phyloP scores from a whole-genome alignment of 2,329 filamentous ascomycete genomes.

The Fusarium lateritium region DNA sequence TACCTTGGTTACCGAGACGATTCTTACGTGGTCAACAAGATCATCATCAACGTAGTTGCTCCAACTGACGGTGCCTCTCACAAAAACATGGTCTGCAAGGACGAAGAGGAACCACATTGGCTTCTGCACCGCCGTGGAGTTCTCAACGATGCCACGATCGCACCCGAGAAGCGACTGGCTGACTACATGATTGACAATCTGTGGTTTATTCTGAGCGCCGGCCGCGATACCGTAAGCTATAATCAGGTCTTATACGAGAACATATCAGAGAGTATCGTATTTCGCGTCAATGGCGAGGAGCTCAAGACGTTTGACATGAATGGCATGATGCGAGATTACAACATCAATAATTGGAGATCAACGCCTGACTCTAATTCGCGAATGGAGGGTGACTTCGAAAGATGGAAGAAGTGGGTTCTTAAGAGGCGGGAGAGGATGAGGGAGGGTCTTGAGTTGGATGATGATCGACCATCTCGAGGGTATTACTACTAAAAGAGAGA shows the following conservation, averaged over 20 bases:
- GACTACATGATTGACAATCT: conserved; percentile 2
- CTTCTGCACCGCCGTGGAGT: not conserved
- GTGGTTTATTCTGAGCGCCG: not conserved
- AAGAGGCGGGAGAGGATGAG: conserved; percentile 3
- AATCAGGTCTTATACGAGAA: conserved; percentile 2
- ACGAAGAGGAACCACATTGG: not conserved
- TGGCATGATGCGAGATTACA: not conserved
- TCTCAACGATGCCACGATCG: not conserved
- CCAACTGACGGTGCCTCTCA: conserved; percentile 15
- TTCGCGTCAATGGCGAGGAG: conserved; percentile 10
- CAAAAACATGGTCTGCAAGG: not conserved
- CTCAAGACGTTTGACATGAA: not conserved
- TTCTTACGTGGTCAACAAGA: conserved; percentile 4
- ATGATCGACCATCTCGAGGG: not conserved
- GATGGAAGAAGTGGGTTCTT: conserved; percentile 4
- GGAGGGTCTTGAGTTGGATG: not conserved
- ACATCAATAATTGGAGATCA: not conserved
- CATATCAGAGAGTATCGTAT: not conserved
- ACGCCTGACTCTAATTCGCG: not conserved
- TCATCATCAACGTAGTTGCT: conserved; percentile 11
- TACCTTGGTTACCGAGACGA: fast-evolving
- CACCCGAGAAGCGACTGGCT: conserved; percentile 7
- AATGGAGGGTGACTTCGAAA: not conserved
- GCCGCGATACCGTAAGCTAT: not conserved
- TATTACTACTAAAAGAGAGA: too few species aligned